Evolutionary conservation across 257 asterid species (phyloP), one percentile per base, ranked within the genome.

Genomic region (Jasminum sambac): DNA sequence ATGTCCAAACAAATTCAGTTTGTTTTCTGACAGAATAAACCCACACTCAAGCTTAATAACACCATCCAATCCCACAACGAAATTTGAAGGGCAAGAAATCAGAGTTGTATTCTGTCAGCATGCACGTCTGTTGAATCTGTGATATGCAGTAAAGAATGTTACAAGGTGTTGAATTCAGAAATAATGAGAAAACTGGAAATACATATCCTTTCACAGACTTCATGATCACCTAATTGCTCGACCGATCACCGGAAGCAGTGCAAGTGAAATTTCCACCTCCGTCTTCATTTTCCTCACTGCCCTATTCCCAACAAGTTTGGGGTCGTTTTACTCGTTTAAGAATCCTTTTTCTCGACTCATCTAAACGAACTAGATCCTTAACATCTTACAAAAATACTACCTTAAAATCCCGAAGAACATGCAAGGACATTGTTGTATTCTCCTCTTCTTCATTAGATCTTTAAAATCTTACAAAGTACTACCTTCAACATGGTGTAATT

Each of bases 21-120:
- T 36, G 37, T 24, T 63, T 25, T 39, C 46, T 11, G 36, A 55
- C 77, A 67, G 37, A 68, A 36, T 11, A 61, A 74, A 67, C 52
- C 46, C 75, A 63, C 42, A 25, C 11, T 12, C 70, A 71, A 38
- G 46, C 50, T n/a, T n/a, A n/a, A n/a, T 24, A 39, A 63, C 23
- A 3, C 40, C 19, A 57, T 52, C 38, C 44, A 34, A 63, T 30
- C 24, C 21, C 19, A 44, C 8, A 44, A 44, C 52, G 16, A 44
- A 12, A 14, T 40, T 16, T 50, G 17, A 50, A 50, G 60, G 21
- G 30, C 13, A 52, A 19, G 60, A 52, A 52, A 52, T 19, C 13
- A 13, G 9, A 52, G 12, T 19, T 17, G 11, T 17, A 25, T 14
- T 13, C n/a, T n/a, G n/a, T n/a, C n/a, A n/a, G n/a, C n/a, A n/a